Evolutionary conservation across 2,329 filamentous ascomycete genomes (phyloP), one percentile per base, ranked within the genome.

Genomic region (Colletotrichum brevisporum): DNA sequence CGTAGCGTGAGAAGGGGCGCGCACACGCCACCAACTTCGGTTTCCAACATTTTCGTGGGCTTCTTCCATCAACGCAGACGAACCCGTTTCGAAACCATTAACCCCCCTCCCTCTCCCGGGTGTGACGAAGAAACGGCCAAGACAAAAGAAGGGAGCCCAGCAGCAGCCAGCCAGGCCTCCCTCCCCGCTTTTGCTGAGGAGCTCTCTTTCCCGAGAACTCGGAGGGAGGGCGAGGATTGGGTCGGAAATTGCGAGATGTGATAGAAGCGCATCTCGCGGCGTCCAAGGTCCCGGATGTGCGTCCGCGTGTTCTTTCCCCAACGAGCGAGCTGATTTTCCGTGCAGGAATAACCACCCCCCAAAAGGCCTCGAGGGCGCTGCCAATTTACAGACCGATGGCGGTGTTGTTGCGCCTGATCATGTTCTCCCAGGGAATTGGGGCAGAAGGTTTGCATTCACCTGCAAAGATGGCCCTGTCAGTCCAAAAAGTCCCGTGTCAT

Each of bases 391-490:
- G 57, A 26, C 69, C 56, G 53, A 72, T 60, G 27, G 71, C 62
- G 63, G 76, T 72, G 71, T 75, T 78, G 70, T 76, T 73, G 71
- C 77, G 78, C 71, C 76, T 78, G 74, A 81, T 80, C 65, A 79
- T 73, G 71, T 77, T 77, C 67, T 80, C 78, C 80, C 80, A 81
- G 1, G 76, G 72, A 13, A 78, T 76, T 31, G 76, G 75, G 18
- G 75, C 73, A 50, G 77, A 77, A 4, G 80, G 80, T 64, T 78
- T 80, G 75, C 80, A 81, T 73, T 80, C 77, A 56, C 79, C 79
- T 80, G 63, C 18, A 54, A 52, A 21, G 5, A 15, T 16, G 10
- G 10, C 39, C 21, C 12, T 57, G 67, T 69, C 51, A 68, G 63
- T 55, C 48, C n/a, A 13, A 39, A 39, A 13, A 4, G 6, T 43